Conservation (phyloP, 345 rosid genomes). For the Pistacia integerrima region DNA sequence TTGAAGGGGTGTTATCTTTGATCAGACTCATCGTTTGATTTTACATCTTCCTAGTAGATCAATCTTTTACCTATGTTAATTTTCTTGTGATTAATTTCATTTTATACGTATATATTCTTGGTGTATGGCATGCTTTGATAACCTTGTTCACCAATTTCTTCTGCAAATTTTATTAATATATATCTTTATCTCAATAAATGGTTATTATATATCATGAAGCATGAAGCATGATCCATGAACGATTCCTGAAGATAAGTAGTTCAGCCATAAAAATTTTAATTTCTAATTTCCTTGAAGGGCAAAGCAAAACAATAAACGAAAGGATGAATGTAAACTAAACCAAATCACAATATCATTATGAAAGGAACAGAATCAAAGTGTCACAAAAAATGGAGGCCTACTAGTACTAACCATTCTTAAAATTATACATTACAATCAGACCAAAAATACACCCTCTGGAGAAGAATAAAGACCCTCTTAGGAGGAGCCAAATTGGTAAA, state of each 20-base stretch:
- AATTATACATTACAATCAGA: neutral
- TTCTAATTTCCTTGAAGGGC: neutral
- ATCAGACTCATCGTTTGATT: too few relatives aligned
- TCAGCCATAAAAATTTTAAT: neutral
- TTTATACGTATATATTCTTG: too few relatives aligned
- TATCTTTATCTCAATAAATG: neutral
- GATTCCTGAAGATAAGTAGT: neutral
- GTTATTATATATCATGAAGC: too few relatives aligned
- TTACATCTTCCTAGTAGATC: too few relatives aligned
- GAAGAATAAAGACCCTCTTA: neutral
- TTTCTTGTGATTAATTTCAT: too few relatives aligned
- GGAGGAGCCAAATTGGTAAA: constrained; percentile 8
- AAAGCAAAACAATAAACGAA: too few relatives aligned
- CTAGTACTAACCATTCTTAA: neutral
- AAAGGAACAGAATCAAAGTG: neutral
- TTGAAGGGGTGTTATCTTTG: too few relatives aligned
- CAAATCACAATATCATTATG: neutral
- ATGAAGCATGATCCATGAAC: neutral
- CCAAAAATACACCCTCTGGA: constrained; percentile 11
- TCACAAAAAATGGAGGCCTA: neutral
- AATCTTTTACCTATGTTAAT: too few relatives aligned
- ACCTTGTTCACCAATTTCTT: neutral
- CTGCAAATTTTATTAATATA: neutral
- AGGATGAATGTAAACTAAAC: neutral
- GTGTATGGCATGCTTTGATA: neutral